These are phyloP conservation scores for Marchantia polymorpha DNA, from an alignment of 225 moss, liverwort and hornwort genomes.

Conservation along the genomic window DNA sequence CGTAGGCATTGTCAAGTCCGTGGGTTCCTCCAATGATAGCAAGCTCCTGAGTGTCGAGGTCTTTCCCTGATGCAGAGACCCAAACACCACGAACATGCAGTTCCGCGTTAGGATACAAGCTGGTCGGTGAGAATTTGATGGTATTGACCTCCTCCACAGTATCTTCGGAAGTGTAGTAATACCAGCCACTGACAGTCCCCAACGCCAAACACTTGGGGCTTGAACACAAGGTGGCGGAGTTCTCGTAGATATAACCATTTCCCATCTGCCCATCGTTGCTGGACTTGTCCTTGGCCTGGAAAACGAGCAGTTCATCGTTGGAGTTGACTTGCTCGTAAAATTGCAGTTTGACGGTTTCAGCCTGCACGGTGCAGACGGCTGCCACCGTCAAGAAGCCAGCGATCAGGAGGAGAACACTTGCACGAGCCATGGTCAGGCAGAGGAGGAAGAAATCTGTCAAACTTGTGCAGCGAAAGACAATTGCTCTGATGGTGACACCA, in stretches of 20 bases:
- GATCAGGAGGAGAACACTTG: neutral
- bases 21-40: slow-evolving; percentile 5
- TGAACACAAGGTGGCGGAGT: neutral
- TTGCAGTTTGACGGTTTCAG: neutral
- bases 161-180: neutral
- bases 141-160: neutral
- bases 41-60: slow-evolving; percentile 5
- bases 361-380: neutral
- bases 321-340: neutral
- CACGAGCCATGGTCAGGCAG: neutral
- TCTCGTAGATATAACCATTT: neutral
- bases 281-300: neutral
- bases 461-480: no score
- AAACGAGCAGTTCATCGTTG: neutral
- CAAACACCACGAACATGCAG: neutral
- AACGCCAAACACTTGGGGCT: neutral
- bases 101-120: neutral
- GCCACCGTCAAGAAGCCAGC: neutral
- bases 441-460: no score
- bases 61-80: neutral
- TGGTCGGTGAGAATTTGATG: neutral
- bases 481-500: no score
- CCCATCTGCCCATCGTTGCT: neutral
- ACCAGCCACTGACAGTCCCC: neutral
- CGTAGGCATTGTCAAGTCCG: neutral